These are phyloP conservation scores for Ascochyta rabiei DNA, from an alignment of 2,329 filamentous ascomycete genomes.

Conservation along the genomic window DNA sequence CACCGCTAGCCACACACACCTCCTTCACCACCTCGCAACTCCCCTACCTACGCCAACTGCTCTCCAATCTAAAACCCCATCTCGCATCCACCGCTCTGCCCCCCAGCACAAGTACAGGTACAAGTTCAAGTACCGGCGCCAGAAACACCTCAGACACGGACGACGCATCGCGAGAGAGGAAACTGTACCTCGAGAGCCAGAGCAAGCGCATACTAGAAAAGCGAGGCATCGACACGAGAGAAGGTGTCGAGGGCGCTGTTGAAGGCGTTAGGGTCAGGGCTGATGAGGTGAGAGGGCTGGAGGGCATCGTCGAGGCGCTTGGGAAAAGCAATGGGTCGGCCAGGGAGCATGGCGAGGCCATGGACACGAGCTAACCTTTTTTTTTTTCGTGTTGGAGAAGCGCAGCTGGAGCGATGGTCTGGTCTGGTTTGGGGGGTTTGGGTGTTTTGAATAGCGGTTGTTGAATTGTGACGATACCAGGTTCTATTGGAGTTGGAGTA, in stretches of 20 bases:
- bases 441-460: neutral
- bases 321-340: constrained; percentile 4
- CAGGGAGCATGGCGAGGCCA: constrained; percentile 24
- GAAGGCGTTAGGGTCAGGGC: constrained; percentile 31
- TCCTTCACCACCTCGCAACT: constrained; percentile 84
- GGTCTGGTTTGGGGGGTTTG: no score
- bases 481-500: neutral
- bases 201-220: constrained; percentile 78
- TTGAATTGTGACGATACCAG: neutral
- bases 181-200: constrained; percentile 82
- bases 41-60: constrained; percentile 74
- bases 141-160: constrained; percentile 35
- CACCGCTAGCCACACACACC: constrained; percentile 62
- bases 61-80: constrained; percentile 71
- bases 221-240: constrained; percentile 64
- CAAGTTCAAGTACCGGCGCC: no score
- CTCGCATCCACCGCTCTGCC: constrained; percentile 53
- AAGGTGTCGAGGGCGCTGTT: constrained; percentile 42
- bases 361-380: constrained; percentile 28
- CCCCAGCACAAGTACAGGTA: constrained; percentile 10
- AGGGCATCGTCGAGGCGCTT: constrained; percentile 32
- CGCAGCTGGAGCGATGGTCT: no score
- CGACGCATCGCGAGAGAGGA: constrained; percentile 69
- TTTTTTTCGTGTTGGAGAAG: no score
- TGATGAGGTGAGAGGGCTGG: constrained; percentile 42